A percentile compares a stretch with the other conserved stretches of the same genome.
Evolutionary conservation across 108 stramenopile genomes (phyloP).

Genomic region (Discostella pseudostelligera): DNA sequence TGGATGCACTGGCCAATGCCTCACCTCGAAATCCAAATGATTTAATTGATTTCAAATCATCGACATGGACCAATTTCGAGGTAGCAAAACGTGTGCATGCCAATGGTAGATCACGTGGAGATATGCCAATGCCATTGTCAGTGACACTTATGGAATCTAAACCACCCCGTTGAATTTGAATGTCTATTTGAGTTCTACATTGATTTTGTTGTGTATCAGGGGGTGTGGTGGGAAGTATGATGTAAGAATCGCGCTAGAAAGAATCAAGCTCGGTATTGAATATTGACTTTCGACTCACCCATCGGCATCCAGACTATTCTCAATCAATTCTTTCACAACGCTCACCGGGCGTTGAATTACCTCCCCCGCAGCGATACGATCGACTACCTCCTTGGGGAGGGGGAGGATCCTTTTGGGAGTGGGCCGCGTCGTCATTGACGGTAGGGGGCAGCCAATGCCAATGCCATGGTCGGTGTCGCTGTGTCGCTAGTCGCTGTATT

Average conservation of each 20-base stretch:
- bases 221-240: constrained; percentile 25
- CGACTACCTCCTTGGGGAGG: constrained; percentile 86
- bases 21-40: constrained; percentile 99
- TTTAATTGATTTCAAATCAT: constrained; percentile 70
- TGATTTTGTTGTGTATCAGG: constrained; percentile 38
- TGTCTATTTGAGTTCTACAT: constrained; percentile 41
- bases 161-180: constrained; percentile 7
- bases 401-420: constrained; percentile 46
- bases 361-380: constrained; percentile 98
- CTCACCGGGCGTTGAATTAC: constrained; percentile 95
- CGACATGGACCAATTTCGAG: constrained; percentile 81
- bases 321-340: constrained; percentile 96
- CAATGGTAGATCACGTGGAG: constrained; percentile 68
- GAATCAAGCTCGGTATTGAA: too few species aligned
- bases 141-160: constrained; percentile 38
- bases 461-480: too few species aligned
- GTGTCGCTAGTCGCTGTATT: too few species aligned
- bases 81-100: constrained; percentile 97
- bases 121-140: constrained; percentile 80
- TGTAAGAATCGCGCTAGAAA: too few species aligned
- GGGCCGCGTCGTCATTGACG: too few species aligned
- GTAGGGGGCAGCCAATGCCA: too few species aligned
- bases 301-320: constrained; percentile 96
- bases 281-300: constrained; percentile 48
- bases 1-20: constrained; percentile 81